Evolutionary conservation across 306 rosid species (phyloP).

Genomic region (Cucurbita maxima): DNA sequence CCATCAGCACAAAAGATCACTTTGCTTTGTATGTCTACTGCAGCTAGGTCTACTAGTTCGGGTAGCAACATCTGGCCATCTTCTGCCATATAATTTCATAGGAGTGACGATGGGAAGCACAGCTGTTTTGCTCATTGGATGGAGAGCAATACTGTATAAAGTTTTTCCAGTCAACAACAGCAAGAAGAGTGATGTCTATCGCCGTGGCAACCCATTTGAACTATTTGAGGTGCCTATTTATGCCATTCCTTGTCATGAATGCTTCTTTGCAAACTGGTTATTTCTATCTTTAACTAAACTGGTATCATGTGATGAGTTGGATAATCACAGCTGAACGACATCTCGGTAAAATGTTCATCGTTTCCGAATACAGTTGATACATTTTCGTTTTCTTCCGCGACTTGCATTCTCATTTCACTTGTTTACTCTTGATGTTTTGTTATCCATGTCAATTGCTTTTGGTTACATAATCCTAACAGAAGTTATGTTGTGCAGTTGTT

Average conservation of each 20-base stretch:
- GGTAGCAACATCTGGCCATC: slow-evolving; percentile 35
- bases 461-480: slow-evolving; percentile 9
- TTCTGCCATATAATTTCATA: slow-evolving; percentile 49
- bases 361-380: neutral
- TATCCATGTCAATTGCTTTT: neutral
- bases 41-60: slow-evolving; percentile 73
- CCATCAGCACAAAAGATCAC: neutral
- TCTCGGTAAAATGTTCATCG: neutral
- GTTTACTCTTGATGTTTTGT: neutral
- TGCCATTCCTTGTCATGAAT: neutral
- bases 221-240: slow-evolving; percentile 58
- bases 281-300: neutral
- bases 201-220: slow-evolving; percentile 79
- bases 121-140: slow-evolving; percentile 60
- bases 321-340: neutral
- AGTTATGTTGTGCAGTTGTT: slow-evolving; percentile 54
- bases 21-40: neutral
- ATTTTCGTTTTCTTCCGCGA: neutral
- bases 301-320: neutral
- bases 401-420: neutral
- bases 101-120: slow-evolving; percentile 77
- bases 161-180: slow-evolving; percentile 33
- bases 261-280: neutral
- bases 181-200: slow-evolving; percentile 68
- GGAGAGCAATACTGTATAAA: slow-evolving; percentile 51